Evolutionary conservation across 2,329 filamentous ascomycete genomes (phyloP).

Genomic region (Herpotrichia juniperi): DNA sequence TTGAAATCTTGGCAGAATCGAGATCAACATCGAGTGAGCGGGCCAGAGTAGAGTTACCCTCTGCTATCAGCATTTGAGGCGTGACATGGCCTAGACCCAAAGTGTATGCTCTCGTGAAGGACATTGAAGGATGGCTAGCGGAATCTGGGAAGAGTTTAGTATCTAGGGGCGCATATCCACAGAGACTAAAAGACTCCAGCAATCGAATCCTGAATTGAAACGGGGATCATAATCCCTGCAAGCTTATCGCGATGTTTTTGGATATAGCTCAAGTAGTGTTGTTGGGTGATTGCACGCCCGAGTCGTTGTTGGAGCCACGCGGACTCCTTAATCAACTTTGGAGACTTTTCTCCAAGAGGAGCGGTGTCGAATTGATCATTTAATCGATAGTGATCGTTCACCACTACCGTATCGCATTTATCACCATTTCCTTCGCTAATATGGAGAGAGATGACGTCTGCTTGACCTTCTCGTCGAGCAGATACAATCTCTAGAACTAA

Average conservation of each 20-base stretch:
- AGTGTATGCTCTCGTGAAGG: constrained; percentile 18
- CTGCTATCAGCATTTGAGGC: constrained; percentile 7
- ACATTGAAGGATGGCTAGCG: constrained; percentile 15
- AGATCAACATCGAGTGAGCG: constrained; percentile 14
- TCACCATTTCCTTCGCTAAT: constrained; percentile 20
- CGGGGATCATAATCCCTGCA: constrained; percentile 2
- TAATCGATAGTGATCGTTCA: constrained; percentile 12
- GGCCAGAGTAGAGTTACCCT: constrained; percentile 17
- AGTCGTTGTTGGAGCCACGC: constrained; percentile 19
- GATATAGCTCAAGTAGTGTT: constrained; percentile 24
- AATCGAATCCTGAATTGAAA: background rate
- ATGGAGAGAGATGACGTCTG: constrained; percentile 13
- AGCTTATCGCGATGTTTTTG: constrained; percentile 19
- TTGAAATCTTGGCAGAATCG: constrained; percentile 12
- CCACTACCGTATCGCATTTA: constrained; percentile 18
- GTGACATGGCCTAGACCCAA: constrained; percentile 11
- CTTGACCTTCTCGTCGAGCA: constrained; percentile 18
- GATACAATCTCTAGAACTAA: constrained; percentile 2
- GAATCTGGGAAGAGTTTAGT: constrained; percentile 1
- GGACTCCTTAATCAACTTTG: constrained; percentile 15
- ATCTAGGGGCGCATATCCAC: background rate
- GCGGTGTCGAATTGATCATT: constrained; percentile 21
- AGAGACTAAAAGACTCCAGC: background rate
- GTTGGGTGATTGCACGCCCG: constrained; percentile 24
- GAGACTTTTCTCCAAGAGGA: constrained; percentile 21